Evolutionary conservation across 2,329 filamentous ascomycete species (phyloP).

Genomic region (Dactylellina haptotyla): DNA sequence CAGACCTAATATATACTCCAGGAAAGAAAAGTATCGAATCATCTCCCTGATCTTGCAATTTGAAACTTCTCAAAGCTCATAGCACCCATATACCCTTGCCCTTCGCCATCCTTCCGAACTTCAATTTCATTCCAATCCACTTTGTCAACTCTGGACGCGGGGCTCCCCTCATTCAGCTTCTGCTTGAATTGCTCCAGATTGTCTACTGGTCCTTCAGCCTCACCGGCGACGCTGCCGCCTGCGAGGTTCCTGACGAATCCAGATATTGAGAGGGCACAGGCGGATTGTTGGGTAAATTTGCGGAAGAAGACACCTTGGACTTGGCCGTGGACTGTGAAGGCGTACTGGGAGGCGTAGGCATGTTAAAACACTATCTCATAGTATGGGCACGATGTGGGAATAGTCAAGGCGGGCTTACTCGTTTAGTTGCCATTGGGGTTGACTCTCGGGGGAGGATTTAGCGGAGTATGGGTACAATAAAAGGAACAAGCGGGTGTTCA

Average conservation of each 20-base stretch:
- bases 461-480: too few species aligned
- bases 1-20: too few species aligned
- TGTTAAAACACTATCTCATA: too few species aligned
- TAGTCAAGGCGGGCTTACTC: too few species aligned
- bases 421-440: too few species aligned
- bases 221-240: conserved; percentile 24
- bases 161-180: conserved; percentile 24
- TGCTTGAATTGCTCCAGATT: conserved; percentile 34
- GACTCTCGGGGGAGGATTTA: too few species aligned
- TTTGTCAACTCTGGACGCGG: conserved; percentile 17
- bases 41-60: conserved; percentile 11
- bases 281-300: conserved; percentile 32
- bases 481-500: too few species aligned
- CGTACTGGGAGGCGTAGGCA: conserved; percentile 27
- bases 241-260: conserved; percentile 32
- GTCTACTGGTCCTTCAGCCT: conserved; percentile 28
- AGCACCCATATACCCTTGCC: conserved; percentile 29
- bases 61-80: conserved; percentile 15
- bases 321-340: conserved; percentile 48
- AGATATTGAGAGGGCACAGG: conserved; percentile 21
- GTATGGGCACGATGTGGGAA: too few species aligned
- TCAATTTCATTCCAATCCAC: conserved; percentile 45
- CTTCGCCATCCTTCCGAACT: conserved; percentile 27
- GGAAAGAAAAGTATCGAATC: neutral
- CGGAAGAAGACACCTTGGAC: conserved; percentile 53